phyloP scores from a whole-genome alignment of 1,284 basidiomycete species.

The Melampsora americana region DNA sequence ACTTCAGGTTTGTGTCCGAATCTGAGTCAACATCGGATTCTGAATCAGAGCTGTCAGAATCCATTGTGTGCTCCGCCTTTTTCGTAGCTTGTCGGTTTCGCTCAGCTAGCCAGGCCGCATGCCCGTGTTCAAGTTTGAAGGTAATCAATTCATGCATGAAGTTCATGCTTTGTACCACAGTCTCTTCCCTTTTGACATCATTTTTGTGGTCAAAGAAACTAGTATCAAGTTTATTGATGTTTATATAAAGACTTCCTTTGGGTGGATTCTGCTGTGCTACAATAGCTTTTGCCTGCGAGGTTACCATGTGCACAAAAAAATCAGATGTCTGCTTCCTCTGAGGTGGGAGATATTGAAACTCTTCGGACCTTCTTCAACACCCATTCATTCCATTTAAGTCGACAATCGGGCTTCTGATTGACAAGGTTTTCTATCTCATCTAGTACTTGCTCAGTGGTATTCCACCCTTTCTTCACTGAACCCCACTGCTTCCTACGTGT shows the following conservation, averaged over 20 bases:
- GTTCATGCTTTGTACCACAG: not conserved
- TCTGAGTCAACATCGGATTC: too few species aligned
- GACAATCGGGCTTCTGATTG: too few species aligned
- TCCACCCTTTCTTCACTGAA: not conserved
- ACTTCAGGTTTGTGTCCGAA: too few species aligned
- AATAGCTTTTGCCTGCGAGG: not conserved
- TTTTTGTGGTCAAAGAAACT: not conserved
- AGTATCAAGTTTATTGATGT: not conserved
- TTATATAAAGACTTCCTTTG: not conserved
- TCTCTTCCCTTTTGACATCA: not conserved
- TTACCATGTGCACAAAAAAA: not conserved
- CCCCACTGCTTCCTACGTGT: not conserved
- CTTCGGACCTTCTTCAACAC: too few species aligned
- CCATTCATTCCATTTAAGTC: too few species aligned
- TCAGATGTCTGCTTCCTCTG: not conserved
- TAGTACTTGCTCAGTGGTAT: not conserved
- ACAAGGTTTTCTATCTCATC: not conserved
- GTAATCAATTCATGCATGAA: not conserved
- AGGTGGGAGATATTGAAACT: too few species aligned
- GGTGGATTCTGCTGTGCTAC: too few species aligned
- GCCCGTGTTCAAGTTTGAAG: too few species aligned
- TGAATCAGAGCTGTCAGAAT: too few species aligned
- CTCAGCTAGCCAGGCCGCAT: too few species aligned
- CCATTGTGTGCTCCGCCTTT: too few species aligned
- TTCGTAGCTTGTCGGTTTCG: too few species aligned